Evolutionary conservation across 2,329 filamentous ascomycete species (phyloP).

Genomic region (Nigrospora oryzae): DNA sequence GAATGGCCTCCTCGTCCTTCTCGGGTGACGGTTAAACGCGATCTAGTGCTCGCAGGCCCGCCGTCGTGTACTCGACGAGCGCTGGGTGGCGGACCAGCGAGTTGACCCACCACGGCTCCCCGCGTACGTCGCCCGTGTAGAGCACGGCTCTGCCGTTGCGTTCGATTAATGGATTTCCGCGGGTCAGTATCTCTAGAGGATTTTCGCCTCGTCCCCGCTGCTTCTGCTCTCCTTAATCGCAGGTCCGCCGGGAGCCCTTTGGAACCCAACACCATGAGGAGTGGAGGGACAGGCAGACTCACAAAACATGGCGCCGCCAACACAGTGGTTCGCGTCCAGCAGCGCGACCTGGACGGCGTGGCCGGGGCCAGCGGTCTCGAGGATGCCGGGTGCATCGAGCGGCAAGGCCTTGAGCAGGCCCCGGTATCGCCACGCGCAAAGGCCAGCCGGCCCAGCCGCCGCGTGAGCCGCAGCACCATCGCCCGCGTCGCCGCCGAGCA

Average conservation of each 20-base stretch:
- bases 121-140: constrained; percentile 83
- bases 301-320: constrained; percentile 84
- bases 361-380: constrained; percentile 61
- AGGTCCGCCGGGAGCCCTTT: too few relatives aligned
- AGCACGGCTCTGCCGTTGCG: constrained; percentile 62
- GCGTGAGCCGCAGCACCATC: constrained; percentile 73
- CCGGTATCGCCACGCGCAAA: constrained; percentile 73
- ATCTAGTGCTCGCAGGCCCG: constrained; percentile 59
- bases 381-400: constrained; percentile 65
- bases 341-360: constrained; percentile 71
- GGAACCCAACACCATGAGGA: not conserved
- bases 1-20: constrained; percentile 44
- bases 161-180: constrained; percentile 54
- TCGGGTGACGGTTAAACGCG: too few relatives aligned
- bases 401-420: constrained; percentile 70
- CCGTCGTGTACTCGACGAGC: constrained; percentile 63
- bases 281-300: constrained; percentile 12
- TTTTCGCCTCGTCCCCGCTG: too few relatives aligned
- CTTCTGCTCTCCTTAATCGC: too few relatives aligned
- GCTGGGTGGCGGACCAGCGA: constrained; percentile 61
- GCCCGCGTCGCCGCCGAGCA: constrained; percentile 79
- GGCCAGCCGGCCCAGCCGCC: constrained; percentile 72
- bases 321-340: constrained; percentile 87
- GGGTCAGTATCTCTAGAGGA: not conserved
- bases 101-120: constrained; percentile 81